Evolutionary conservation across 2,329 filamentous ascomycete genomes (phyloP).

Genomic region (Calonectria ilicicola): DNA sequence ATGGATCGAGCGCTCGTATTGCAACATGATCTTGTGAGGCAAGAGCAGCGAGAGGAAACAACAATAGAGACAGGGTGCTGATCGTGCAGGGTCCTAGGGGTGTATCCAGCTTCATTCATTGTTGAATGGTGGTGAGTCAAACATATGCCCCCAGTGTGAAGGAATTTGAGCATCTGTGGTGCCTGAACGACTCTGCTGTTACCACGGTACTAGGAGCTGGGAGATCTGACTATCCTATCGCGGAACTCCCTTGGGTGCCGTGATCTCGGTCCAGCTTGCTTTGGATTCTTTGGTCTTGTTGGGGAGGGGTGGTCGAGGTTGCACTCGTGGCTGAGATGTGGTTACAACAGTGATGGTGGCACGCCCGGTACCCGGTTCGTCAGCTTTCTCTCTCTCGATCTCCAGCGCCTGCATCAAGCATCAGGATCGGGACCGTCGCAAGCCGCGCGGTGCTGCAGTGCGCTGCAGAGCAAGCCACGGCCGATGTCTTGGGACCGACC

Average conservation of each 20-base stretch:
- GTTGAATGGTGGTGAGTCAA: background rate
- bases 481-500: constrained; percentile 19
- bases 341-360: background rate
- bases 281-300: background rate
- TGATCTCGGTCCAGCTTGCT: constrained; percentile 1
- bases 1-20: constrained; percentile 10
- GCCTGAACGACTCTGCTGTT: constrained; percentile 4
- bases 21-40: background rate
- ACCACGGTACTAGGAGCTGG: constrained; percentile 11
- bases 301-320: background rate
- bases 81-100: background rate
- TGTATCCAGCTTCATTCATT: background rate
- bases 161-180: background rate
- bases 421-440: constrained; percentile 30
- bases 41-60: constrained; percentile 4
- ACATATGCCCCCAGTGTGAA: background rate
- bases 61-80: background rate
- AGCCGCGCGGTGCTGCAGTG: constrained; percentile 21
- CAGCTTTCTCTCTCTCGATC: constrained; percentile 26
- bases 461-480: constrained; percentile 26
- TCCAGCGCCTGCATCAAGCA: constrained; percentile 16
- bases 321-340: background rate
- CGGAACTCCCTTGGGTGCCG: constrained; percentile 5
- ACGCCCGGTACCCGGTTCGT: constrained; percentile 9
- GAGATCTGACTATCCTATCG: background rate